Percentiles rank a stretch among this genome's conserved stretches.
Evolutionary conservation across 2,329 filamentous ascomycete genomes (phyloP).

Genomic region (Colletotrichum tamarilloi): DNA sequence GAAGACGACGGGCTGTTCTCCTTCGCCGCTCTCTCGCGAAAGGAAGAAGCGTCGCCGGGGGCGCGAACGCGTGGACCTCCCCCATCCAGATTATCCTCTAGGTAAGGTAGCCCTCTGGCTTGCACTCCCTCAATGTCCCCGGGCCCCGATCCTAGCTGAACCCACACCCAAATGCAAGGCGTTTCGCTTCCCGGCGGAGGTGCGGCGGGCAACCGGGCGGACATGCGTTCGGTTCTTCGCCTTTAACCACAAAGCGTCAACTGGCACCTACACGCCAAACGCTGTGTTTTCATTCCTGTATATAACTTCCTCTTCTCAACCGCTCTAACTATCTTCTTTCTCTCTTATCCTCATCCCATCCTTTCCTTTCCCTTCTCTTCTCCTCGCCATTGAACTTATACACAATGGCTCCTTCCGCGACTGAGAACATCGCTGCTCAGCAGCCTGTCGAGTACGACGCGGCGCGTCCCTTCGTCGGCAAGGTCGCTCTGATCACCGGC

Average conservation of each 20-base stretch:
- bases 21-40: slow-evolving; percentile 2
- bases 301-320: slow-evolving; percentile 24
- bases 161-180: slow-evolving; percentile 28
- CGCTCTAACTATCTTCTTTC: background rate
- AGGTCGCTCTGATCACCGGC: slow-evolving; percentile 72
- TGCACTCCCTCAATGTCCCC: background rate
- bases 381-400: background rate
- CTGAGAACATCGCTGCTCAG: slow-evolving; percentile 23
- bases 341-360: slow-evolving; percentile 2
- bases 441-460: slow-evolving; percentile 41
- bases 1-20: slow-evolving; percentile 25
- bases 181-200: slow-evolving; percentile 32
- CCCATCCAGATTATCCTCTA: background rate
- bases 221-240: slow-evolving; percentile 32
- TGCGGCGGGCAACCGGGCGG: slow-evolving; percentile 25
- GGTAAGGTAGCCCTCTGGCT: background rate
- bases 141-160: slow-evolving; percentile 26
- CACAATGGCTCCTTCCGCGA: slow-evolving; percentile 44
- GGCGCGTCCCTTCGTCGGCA: slow-evolving; percentile 57
- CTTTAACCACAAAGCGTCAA: slow-evolving; percentile 2
- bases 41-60: background rate
- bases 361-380: background rate
- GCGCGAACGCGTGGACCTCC: slow-evolving; percentile 23
- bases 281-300: background rate
- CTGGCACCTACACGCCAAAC: background rate